Evolutionary conservation across 78 protist genomes (phyloP).

Genomic region (Speleostelium caveatum): DNA sequence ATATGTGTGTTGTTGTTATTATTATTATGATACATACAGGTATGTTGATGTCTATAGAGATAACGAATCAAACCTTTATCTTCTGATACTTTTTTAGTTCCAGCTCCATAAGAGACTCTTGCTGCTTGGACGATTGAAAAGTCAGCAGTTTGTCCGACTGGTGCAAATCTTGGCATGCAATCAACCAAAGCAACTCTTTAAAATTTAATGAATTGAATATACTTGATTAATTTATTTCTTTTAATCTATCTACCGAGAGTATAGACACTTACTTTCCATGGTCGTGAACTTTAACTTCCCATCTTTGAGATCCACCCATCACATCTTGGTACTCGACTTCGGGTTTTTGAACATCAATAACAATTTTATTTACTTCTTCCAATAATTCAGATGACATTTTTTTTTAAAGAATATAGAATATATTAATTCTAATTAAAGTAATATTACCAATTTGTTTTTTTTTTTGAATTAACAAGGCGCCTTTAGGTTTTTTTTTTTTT

Average conservation of each 20-base stretch:
- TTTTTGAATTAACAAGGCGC: background rate
- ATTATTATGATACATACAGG: constrained; percentile 14
- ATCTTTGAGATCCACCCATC: constrained; percentile 67
- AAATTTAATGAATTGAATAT: background rate
- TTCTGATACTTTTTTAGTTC: constrained; percentile 70
- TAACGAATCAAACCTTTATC: constrained; percentile 73
- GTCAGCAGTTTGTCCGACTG: constrained; percentile 80
- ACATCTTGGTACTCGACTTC: constrained; percentile 74
- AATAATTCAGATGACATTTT: background rate
- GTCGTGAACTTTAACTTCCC: constrained; percentile 65
- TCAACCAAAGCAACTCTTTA: constrained; percentile 74
- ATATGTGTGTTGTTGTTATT: background rate
- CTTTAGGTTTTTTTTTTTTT: too few species aligned
- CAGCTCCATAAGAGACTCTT: constrained; percentile 78
- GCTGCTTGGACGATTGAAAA: constrained; percentile 72
- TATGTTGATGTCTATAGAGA: constrained; percentile 70
- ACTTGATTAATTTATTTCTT: background rate
- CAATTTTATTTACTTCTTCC: constrained; percentile 27
- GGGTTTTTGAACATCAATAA: constrained; percentile 9
- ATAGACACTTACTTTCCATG: constrained; percentile 44
- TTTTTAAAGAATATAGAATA: background rate
- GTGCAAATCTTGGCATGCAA: constrained; percentile 78
- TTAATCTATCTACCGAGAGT: too few species aligned
- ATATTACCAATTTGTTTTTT: background rate
- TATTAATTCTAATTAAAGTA: background rate